Conservation (phyloP, 768 basidiomycete species). For the Phlebiopsis flavidoalba region DNA sequence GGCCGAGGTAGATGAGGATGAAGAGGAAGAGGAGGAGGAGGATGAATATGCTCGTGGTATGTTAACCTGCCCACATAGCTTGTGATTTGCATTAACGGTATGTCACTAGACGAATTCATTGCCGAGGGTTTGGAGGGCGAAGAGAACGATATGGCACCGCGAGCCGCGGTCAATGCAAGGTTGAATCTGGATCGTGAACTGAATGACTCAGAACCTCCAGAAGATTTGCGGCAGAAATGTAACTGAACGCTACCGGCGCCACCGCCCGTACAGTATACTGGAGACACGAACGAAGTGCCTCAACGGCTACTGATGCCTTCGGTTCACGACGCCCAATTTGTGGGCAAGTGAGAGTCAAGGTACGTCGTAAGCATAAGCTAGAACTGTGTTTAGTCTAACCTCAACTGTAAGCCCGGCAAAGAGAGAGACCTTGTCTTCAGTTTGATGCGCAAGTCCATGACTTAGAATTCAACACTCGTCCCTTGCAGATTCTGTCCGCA, state of each 20-base stretch:
- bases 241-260: conserved; percentile 70
- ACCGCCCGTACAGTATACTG: conserved; percentile 72
- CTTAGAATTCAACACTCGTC: conserved; percentile 69
- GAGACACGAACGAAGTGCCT: conserved; percentile 91
- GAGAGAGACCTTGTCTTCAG: conserved; percentile 93
- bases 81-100: neutral
- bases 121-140: conserved; percentile 61
- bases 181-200: conserved; percentile 69
- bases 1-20: conserved; percentile 95
- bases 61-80: conserved; percentile 7
- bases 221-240: conserved; percentile 82
- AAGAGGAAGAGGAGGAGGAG: conserved; percentile 89
- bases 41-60: conserved; percentile 57
- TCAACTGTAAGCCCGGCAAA: conserved; percentile 62
- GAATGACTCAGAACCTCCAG: conserved; percentile 74
- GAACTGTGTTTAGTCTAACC: conserved; percentile 1
- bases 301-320: conserved; percentile 94
- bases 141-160: conserved; percentile 48
- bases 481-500: conserved; percentile 85
- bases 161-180: conserved; percentile 58
- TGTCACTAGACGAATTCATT: conserved; percentile 60
- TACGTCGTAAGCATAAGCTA: conserved; percentile 25
- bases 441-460: conserved; percentile 93
- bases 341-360: conserved; percentile 97
- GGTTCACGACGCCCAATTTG: conserved; percentile 88